Percentiles rank a stretch among this genome's conserved stretches.
phyloP scores from a whole-genome alignment of 495 filamentous ascomycete genomes.

The Aspergillus taichungensis region DNA sequence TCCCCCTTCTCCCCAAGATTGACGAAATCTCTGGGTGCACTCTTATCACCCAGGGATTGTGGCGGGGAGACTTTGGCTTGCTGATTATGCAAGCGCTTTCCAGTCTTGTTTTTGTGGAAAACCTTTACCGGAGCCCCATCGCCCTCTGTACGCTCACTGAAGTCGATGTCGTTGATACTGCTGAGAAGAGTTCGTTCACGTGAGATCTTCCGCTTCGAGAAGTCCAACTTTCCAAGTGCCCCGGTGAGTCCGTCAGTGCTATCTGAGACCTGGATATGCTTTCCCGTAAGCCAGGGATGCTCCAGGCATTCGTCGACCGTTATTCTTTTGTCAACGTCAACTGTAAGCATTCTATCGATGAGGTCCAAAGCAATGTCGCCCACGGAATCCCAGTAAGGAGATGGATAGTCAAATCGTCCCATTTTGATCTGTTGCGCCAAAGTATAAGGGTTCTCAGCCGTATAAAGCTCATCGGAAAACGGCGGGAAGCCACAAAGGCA shows the following conservation, averaged over 20 bases:
- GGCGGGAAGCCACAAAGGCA: slow-evolving; percentile 97
- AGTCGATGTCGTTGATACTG: slow-evolving; percentile 68
- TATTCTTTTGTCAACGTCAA: slow-evolving; percentile 72
- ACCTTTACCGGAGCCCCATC: slow-evolving; percentile 59
- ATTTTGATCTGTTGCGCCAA: slow-evolving; percentile 85
- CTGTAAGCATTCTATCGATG: slow-evolving; percentile 90
- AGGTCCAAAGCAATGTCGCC: slow-evolving; percentile 85
- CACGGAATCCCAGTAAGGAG: slow-evolving; percentile 94
- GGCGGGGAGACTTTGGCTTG: slow-evolving; percentile 17
- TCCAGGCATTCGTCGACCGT: slow-evolving; percentile 84
- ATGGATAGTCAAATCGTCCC: slow-evolving; percentile 88
- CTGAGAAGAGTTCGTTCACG: slow-evolving; percentile 81
- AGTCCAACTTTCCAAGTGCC: slow-evolving; percentile 70
- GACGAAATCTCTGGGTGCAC: slow-evolving; percentile 66
- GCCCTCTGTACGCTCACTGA: slow-evolving; percentile 52
- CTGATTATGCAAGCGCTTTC: slow-evolving; percentile 33
- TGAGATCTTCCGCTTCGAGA: slow-evolving; percentile 67
- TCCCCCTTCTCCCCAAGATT: slow-evolving; percentile 79
- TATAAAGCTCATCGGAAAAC: slow-evolving; percentile 88
- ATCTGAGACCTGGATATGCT: slow-evolving; percentile 47
- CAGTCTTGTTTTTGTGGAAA: slow-evolving; percentile 62
- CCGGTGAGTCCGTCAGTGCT: slow-evolving; percentile 90
- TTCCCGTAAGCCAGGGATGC: slow-evolving; percentile 77
- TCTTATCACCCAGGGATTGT: slow-evolving; percentile 49
- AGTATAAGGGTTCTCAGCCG: slow-evolving; percentile 67